Evolutionary conservation across 352 stramenopile species (phyloP).

Genomic region (Pythium sp.): DNA sequence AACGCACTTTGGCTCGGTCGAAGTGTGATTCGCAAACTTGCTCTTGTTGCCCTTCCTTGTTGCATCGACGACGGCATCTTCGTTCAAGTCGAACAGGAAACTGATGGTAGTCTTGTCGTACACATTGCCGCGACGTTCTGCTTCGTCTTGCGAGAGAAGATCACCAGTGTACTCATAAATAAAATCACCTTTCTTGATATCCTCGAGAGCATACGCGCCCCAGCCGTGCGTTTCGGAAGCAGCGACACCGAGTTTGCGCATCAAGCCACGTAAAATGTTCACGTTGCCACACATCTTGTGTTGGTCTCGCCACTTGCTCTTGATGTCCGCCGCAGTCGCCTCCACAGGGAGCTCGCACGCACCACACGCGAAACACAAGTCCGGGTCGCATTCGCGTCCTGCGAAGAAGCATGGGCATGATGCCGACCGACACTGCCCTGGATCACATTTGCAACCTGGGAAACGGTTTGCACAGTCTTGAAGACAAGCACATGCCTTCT

Average conservation of each 20-base stretch:
- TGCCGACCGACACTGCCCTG: conserved; percentile 49
- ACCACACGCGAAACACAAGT: conserved; percentile 63
- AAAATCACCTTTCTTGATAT: conserved; percentile 57
- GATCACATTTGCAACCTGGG: conserved; percentile 59
- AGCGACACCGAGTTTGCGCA: conserved; percentile 51
- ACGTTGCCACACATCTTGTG: conserved; percentile 66
- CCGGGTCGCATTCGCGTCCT: conserved; percentile 66
- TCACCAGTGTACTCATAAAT: conserved; percentile 91
- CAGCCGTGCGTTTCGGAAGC: conserved; percentile 70
- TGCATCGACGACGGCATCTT: conserved; percentile 92
- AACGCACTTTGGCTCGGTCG: conserved; percentile 75
- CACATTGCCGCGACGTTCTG: conserved; percentile 81
- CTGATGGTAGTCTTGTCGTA: conserved; percentile 89
- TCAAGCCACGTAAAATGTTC: conserved; percentile 58
- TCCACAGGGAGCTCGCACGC: conserved; percentile 62
- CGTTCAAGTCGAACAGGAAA: conserved; percentile 95
- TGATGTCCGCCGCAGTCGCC: conserved; percentile 29
- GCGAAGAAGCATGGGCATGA: conserved; percentile 74
- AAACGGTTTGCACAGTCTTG: conserved; percentile 77
- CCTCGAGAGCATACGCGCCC: conserved; percentile 63
- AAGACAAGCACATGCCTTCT: conserved; percentile 60
- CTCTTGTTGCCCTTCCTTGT: conserved; percentile 95
- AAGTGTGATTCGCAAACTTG: conserved; percentile 92
- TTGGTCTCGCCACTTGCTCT: conserved; percentile 24
- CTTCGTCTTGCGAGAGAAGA: conserved; percentile 87